Base-by-base conservation (phyloP, 768 basidiomycete genomes). In the Tulasnella sp. region DNA sequence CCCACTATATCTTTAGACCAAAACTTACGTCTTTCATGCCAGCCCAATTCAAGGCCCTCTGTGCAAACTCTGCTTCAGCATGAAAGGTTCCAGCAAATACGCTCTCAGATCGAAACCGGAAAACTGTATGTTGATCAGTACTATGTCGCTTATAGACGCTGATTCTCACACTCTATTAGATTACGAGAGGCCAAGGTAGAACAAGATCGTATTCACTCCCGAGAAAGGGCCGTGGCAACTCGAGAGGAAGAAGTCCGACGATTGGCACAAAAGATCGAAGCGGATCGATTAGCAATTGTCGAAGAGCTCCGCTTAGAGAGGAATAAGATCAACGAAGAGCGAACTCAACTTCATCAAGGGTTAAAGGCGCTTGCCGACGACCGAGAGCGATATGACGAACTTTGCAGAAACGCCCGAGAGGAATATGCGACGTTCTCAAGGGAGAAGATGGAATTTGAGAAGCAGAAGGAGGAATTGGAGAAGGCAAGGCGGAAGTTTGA, bases 41-140 rank as follows among this genome's bases (percentile, higher is more conserved):
- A 89, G 85, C 87, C 87, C 3, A 83, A 84, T 1, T 84, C 86
- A 81, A 76, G 87, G 33, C 87, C 86, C 1, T 87, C 84, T 0
- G 83, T 84, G 0, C 72, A 77, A 6, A 84, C 86, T 61, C 73
- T 89, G 7, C 74, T 89, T 13, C 82, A 84, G 58, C 81, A 86
- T 55, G 86, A 90, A 59, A 75, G 83, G 0, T 60, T 89, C 3
- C 75, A 81, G 32, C 71, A 83, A 12, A 78, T 79, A 0, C 72
- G 73, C 59, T 83, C 83, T 59, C 77, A 87, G 15, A 64, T 75
- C 7, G 85, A 88, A 59, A 77, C 83, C 0, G 80, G 86, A 58
- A 87, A 83, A 58, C 78, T 86, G 86, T 84, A 53, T 25, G 75
- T 58, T 48, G 19, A n/a, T 48, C 25, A 31, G 5, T 20, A 31